Base-by-base conservation (phyloP, 306 rosid genomes). In the Malus asiatica region DNA sequence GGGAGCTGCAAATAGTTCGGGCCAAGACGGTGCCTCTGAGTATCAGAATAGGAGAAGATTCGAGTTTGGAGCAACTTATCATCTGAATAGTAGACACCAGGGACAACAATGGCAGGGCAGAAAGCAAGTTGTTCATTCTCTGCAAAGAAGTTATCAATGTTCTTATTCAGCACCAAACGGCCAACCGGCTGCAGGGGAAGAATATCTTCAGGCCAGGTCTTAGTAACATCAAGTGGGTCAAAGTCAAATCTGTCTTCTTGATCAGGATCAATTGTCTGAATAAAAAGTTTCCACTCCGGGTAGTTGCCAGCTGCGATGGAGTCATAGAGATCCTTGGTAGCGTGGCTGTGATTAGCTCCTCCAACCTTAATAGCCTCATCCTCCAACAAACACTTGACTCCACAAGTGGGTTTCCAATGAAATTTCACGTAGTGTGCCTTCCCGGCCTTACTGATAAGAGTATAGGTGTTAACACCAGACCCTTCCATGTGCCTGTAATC, bases 401-500 rank as follows among this genome's bases (percentile, higher is more conserved):
- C 98, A 76, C 91, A 88, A 4, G 87, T 83, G 63, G 98, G 91
- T 78, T 55, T 90, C 98, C 98, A 94, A 82, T 94, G 98, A 79
- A 90, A 91, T 76, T 93, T 91, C 62, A 91, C 98, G 45, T 91
- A 94, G 75, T 78, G 75, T 4, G 80, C 90, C 80, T 94, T 94
- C 66, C 98, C 97, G 60, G 89, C 83, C 85, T 85, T 91, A 89
- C 80, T 88, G 86, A 94, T 81, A 79, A 94, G 82, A 30, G 87
- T 83, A n/a, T 87, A 94, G 14, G 98, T 90, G 84, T 91, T 87
- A 62, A 94, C 97, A 78, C 98, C 94, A 65, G 85, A 86, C 68
- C 98, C 98, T 14, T 93, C 97, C 98, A 93, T 93, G 80, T 93
- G 98, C 87, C 98, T 89, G 80, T 91, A 93, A 71, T 91, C 94